Base-by-base conservation (phyloP, 1,284 basidiomycete species). In the Entoloma clypeatum region DNA sequence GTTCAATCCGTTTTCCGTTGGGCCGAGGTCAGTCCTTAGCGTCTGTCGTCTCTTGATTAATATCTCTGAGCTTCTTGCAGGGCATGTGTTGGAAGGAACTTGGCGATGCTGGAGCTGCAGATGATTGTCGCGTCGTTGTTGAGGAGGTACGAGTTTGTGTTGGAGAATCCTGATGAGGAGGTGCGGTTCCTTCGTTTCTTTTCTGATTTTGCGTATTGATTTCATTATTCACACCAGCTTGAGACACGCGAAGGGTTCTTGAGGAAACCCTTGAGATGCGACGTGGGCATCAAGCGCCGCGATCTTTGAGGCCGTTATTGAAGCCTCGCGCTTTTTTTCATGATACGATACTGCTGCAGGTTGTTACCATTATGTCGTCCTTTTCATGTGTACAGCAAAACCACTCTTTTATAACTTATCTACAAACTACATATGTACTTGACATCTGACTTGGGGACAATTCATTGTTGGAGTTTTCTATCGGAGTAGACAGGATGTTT, bases 1-100 rank as follows among this genome's bases (percentile, higher is more conserved):
- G 1, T 88, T 88, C 58, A 90, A 89, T 53, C 82, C 82, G 2
- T 90, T 89, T 58, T 85, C 81, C 1, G 67, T 74, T 44, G 81
- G 81, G 6, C 80, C 79, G 10, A 68, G 81, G 80, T 79, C 49
- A 41, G 65, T 57, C 34, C 21, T 11, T 5, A 24, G n/a, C 42
- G 44, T 17, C 10, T 30, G 10, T 34, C 27, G 24, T 21, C 1
- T 21, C 6, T 24, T 22, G 18, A 8, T 31, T 36, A 10, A 11
- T 34, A 27, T 29, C 28, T 42, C 17, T 39, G 44, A 27, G 21
- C 19, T 36, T 26, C 13, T 23, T 43, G 13, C 41, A 84, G 83
- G 41, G 81, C 77, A 14, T 88, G 85, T 55, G 80, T 86, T 27
- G 82, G 84, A 6, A 71, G 80, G 18, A 89, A 89, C 58, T 66